Evolutionary conservation across 148 eudicot genomes (phyloP).

Genomic region (Arbutus unedo): DNA sequence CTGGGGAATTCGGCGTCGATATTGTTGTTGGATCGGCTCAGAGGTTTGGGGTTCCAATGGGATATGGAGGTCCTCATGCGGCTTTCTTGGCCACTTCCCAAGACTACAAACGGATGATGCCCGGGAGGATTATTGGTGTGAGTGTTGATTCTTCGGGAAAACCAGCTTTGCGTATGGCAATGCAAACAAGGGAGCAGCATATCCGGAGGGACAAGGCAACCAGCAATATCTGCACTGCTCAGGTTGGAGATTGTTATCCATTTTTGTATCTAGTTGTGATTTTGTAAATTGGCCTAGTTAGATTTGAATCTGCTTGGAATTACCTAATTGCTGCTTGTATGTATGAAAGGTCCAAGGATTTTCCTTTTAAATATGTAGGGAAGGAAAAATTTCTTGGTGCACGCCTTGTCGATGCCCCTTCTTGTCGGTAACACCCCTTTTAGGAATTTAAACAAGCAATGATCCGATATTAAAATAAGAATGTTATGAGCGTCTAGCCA

Average conservation of each 20-base stretch:
- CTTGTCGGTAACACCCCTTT: background rate
- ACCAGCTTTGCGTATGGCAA: conserved; percentile 89
- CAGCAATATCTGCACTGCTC: conserved; percentile 98
- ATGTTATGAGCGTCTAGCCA: background rate
- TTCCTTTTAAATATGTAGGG: background rate
- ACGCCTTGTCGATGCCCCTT: background rate
- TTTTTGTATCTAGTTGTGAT: background rate
- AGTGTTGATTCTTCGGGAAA: conserved; percentile 93
- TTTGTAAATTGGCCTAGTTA: background rate
- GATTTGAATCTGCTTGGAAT: background rate
- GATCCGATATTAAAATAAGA: background rate
- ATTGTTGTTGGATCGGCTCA: conserved; percentile 97
- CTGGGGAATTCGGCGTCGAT: conserved; percentile 88
- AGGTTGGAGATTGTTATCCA: conserved; percentile 43
- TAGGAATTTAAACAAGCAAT: background rate
- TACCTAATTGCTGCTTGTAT: background rate
- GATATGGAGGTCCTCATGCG: conserved; percentile 98
- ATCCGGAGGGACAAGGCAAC: conserved; percentile 94
- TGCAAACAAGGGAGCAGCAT: conserved; percentile 99
- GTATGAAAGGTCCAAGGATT: background rate
- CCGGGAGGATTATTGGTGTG: conserved; percentile 90
- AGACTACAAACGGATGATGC: conserved; percentile 98
- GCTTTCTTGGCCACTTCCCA: conserved; percentile 95
- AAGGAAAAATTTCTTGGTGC: background rate
- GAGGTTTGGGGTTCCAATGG: conserved; percentile 99